These are phyloP conservation scores for Fomitopsis pulvina DNA, from an alignment of 768 basidiomycete genomes.

Conservation along the genomic window DNA sequence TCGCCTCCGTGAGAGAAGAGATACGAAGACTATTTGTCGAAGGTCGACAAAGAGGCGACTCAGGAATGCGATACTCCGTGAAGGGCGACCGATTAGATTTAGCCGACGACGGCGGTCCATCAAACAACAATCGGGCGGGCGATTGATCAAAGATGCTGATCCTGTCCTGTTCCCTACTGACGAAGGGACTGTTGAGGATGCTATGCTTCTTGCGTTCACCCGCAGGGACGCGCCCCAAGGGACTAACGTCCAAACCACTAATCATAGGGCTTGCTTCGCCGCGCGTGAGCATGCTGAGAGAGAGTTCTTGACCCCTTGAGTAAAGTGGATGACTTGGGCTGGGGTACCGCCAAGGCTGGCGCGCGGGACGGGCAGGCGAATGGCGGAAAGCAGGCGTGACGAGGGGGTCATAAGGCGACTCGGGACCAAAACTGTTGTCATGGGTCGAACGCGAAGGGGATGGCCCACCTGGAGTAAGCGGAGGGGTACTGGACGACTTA, in stretches of 20 bases:
- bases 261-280: slow-evolving; percentile 37
- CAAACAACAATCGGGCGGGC: slow-evolving; percentile 16
- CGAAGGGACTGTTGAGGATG: slow-evolving; percentile 30
- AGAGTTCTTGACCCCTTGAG: slow-evolving; percentile 54
- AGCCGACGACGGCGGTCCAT: slow-evolving; percentile 8
- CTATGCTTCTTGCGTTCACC: slow-evolving; percentile 30
- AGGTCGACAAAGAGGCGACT: slow-evolving; percentile 12
- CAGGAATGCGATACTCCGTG: slow-evolving; percentile 8
- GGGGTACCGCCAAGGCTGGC: slow-evolving; percentile 78
- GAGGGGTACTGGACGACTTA: slow-evolving; percentile 17
- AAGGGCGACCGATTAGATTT: slow-evolving; percentile 11
- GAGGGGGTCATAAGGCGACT: slow-evolving; percentile 73
- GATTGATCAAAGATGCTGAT: slow-evolving; percentile 9
- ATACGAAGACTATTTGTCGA: slow-evolving; percentile 3
- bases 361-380: slow-evolving; percentile 66
- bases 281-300: slow-evolving; percentile 55
- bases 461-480: slow-evolving; percentile 17
- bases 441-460: slow-evolving; percentile 19
- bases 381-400: slow-evolving; percentile 74
- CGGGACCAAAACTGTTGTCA: slow-evolving; percentile 10
- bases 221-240: slow-evolving; percentile 23
- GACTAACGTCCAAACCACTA: slow-evolving; percentile 28
- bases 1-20: not conserved
- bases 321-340: slow-evolving; percentile 77
- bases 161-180: slow-evolving; percentile 8